Evolutionary conservation across 139 green algal species (phyloP), one percentile per base, ranked within the genome.

Genomic region (Auxenochlorella protothecoides): DNA sequence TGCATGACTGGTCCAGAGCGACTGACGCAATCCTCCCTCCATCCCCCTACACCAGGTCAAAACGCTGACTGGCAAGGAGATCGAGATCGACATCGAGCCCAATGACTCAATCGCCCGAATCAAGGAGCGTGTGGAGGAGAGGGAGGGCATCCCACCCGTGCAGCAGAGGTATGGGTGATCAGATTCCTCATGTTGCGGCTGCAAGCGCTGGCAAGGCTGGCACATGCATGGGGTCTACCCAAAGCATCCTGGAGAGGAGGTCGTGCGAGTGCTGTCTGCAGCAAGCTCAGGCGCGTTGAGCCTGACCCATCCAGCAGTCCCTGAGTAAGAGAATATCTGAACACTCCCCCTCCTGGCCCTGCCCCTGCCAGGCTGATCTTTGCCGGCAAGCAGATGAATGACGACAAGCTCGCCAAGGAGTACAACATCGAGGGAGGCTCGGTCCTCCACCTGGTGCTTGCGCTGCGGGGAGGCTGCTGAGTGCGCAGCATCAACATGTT

Each of bases 61-160:
- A 80, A 99, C 95, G 14, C 81, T 99, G 69, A 99, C 94, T 10
- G 95, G 95, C 61, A 99, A 99, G 77, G 95, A 99, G 85, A 97
- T 99, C 60, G 95, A 99, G 81, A 97, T 99, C 57, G 95, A 99
- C 83, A 99, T 99, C 59, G 95, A 99, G 84, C 92, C 91, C 54
- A 89, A 79, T 6, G 95, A 99, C 82, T 96, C 91, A 10, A 95
- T 99, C 74, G 89, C 97, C 80, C 80, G 95, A 53, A 98, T 99
- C 83, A 99, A 99, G 85, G 95, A 99, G 86, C 84, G 95, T 8
- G 92, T 99, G 65, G 95, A 99, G 80, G 95, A 99, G 83, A 99
- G 98, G 84, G 95, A 99, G 83, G 95, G 95, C 78, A 99, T 99
- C 73, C 95, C 95, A 15, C 95, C 95, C 6, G 85, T 98, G 63